Evolutionary conservation across 2,329 filamentous ascomycete genomes (phyloP), one percentile per base, ranked within the genome.

Genomic region (Aspergillus sp.): DNA sequence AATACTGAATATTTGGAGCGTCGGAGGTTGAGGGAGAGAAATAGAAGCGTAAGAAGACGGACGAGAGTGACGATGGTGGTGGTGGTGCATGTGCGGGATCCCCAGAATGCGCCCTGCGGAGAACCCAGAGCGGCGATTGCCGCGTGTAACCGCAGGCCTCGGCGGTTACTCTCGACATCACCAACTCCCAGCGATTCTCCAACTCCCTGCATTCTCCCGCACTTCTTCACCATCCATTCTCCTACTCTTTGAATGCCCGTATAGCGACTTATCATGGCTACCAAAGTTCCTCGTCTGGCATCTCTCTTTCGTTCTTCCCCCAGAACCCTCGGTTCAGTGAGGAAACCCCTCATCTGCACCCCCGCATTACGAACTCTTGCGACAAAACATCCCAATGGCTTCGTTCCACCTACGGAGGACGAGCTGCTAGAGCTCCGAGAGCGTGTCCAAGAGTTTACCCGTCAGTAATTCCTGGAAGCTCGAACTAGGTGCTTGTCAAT

Each of bases 371-470:
- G 71, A 20, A 62, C 67, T 7, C 81, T 85, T 53, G 91, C 90
- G 14, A 84, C 81, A 19, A 89, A 89, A 68, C 86, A 88, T 65
- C 85, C 86, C 3, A 77, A 78, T 50, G 81, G 80, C 60, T 88
- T 88, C 68, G 74, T 74, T 3, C 79, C 85, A 10, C 91, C 91
- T 0, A 81, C 87, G 1, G 76, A 83, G 42, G 81, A 86, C 53
- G 91, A 96, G 51, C 81, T 96, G 6, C 74, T 86, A 19, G 91
- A 96, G 75, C 79, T 96, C 54, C 85, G 91, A 53, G 89, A 92
- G 65, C 80, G 88, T 21, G 91, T 95, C 23, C 89, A 91, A 64
- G 92, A 97, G 52, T 99, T 99, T 66, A 86, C 89, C 19, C 76
- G 82, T 79, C 64, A 43, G 69, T 61, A 2, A 5, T 29, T 29